A percentile compares a stretch with the other conserved stretches of the same genome.
Evolutionary conservation across 495 filamentous ascomycete species (phyloP).

Genomic region (Aspergillus bertholletiae): DNA sequence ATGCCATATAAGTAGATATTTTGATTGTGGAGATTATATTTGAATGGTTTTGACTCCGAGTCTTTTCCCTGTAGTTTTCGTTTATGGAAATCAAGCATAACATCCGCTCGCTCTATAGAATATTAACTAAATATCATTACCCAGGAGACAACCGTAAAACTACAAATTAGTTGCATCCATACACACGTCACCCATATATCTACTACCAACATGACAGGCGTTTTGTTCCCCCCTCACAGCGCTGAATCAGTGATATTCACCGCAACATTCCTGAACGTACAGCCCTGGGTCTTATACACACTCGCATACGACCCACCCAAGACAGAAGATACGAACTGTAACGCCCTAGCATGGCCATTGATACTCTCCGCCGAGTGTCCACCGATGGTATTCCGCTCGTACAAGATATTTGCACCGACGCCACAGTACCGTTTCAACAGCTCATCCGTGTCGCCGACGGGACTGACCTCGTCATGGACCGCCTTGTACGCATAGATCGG

Average conservation of each 20-base stretch:
- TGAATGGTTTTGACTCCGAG: too few species aligned
- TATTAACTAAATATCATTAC: too few species aligned
- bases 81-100: too few species aligned
- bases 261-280: neutral
- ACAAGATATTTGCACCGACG: slow-evolving; percentile 1
- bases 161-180: too few species aligned
- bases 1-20: too few species aligned
- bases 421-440: slow-evolving; percentile 33
- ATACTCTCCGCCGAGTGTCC: neutral
- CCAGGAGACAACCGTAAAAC: too few species aligned
- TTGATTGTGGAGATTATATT: too few species aligned
- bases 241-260: neutral
- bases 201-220: too few species aligned
- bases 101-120: too few species aligned
- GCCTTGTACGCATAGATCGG: slow-evolving; percentile 48
- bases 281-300: neutral
- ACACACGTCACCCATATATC: too few species aligned
- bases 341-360: neutral
- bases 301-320: neutral
- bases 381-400: slow-evolving; percentile 6
- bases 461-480: slow-evolving; percentile 36
- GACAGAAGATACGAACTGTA: neutral
- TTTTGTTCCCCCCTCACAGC: too few species aligned
- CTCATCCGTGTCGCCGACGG: slow-evolving; percentile 35
- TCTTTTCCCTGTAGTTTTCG: too few species aligned